Evolutionary conservation across 2,329 filamentous ascomycete species (phyloP).

Genomic region (Aureobasidium pullulans): DNA sequence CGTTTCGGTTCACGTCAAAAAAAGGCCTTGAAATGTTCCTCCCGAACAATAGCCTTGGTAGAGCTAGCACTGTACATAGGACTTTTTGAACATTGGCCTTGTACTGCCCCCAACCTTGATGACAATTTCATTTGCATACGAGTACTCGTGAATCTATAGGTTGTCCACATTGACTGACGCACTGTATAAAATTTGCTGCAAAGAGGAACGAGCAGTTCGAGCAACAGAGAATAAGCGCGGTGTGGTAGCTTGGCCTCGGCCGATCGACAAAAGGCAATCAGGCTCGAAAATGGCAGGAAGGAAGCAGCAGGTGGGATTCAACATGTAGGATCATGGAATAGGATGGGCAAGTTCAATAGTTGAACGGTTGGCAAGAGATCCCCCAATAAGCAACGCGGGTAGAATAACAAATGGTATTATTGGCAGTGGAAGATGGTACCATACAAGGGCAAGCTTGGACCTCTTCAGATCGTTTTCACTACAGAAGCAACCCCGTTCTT

Average conservation of each 20-base stretch:
- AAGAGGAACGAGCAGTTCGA: not conserved
- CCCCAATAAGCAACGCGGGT: constrained; percentile 5
- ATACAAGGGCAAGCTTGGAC: not conserved
- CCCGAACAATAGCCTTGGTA: not conserved
- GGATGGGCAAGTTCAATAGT: constrained; percentile 1
- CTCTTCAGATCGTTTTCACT: no score
- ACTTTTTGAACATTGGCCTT: not conserved
- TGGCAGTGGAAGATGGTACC: not conserved
- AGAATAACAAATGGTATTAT: constrained; percentile 3
- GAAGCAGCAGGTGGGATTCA: not conserved
- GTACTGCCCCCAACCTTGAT: not conserved
- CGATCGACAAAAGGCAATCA: not conserved
- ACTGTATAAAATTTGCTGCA: not conserved
- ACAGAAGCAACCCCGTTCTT: not conserved
- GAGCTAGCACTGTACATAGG: not conserved
- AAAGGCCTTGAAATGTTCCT: not conserved
- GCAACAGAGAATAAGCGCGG: not conserved
- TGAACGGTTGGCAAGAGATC: not conserved
- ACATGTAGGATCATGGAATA: not conserved
- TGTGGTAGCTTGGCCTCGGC: not conserved
- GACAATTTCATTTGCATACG: not conserved
- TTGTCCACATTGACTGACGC: no score
- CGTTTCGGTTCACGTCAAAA: not conserved
- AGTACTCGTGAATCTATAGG: no score
- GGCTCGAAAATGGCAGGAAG: not conserved